These are phyloP conservation scores for Phytopythium cucurbitacearum DNA, from an alignment of 352 stramenopile genomes.

Conservation along the genomic window DNA sequence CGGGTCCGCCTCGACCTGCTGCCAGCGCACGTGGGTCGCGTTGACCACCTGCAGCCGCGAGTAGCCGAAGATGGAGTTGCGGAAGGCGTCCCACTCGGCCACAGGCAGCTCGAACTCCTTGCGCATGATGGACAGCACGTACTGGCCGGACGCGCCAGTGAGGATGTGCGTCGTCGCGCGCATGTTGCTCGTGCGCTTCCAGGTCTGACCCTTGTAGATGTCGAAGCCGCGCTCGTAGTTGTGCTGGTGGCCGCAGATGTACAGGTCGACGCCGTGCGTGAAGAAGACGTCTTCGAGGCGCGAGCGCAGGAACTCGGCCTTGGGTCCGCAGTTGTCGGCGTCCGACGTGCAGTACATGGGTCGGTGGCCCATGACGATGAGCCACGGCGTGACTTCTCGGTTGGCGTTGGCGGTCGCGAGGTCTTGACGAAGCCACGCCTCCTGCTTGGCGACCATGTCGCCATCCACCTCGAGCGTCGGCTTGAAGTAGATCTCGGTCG, in stretches of 20 bases:
- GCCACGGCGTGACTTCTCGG: conserved; percentile 61
- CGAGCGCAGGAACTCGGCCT: conserved; percentile 52
- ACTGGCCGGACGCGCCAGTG: conserved; percentile 85
- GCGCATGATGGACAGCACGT: conserved; percentile 72
- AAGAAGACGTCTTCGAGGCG: conserved; percentile 81
- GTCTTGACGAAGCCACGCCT: conserved; percentile 63
- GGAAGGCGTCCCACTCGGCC: conserved; percentile 75
- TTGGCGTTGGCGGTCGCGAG: conserved; percentile 60
- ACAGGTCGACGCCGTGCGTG: conserved; percentile 78
- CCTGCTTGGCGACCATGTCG: conserved; percentile 48
- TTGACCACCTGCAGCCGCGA: conserved; percentile 81
- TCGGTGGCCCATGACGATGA: conserved; percentile 82
- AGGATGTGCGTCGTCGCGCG: conserved; percentile 85
- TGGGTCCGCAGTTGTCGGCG: conserved; percentile 59
- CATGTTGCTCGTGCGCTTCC: conserved; percentile 76
- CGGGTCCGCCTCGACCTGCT: conserved; percentile 81
- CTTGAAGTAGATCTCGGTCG: conserved; percentile 89
- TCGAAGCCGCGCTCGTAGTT: conserved; percentile 89
- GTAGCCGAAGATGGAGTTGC: conserved; percentile 88
- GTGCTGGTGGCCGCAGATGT: conserved; percentile 88
- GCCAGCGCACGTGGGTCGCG: conserved; percentile 85
- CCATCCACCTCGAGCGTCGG: conserved; percentile 46
- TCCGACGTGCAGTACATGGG: conserved; percentile 89
- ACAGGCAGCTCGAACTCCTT: conserved; percentile 65
- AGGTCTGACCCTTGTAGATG: conserved; percentile 62